Percentiles rank a stretch among this genome's conserved stretches.
Conservation (phyloP, 441 rosid genomes). For the Pelargonium myrrhifolium region DNA sequence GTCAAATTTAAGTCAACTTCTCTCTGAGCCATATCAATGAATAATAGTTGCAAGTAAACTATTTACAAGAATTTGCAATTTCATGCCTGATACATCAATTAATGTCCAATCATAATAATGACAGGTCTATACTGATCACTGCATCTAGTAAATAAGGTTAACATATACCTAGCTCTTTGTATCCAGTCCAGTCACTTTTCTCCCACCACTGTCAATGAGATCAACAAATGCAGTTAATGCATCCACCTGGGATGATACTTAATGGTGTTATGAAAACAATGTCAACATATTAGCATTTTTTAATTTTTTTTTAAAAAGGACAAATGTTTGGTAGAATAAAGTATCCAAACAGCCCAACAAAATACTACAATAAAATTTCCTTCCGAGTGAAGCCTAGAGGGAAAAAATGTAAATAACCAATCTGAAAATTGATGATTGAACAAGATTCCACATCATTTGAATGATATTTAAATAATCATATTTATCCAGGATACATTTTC, state of each 20-base stretch:
- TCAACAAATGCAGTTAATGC: slow-evolving; percentile 70
- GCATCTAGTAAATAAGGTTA: slow-evolving; percentile 11
- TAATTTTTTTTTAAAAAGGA: slow-evolving; percentile 8
- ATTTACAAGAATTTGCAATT: background rate
- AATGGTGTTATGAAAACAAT: slow-evolving; percentile 38
- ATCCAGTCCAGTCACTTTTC: slow-evolving; percentile 99
- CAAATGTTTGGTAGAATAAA: slow-evolving; percentile 4
- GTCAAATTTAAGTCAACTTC: background rate
- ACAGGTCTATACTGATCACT: background rate
- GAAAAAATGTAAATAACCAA: background rate
- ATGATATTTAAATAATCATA: background rate
- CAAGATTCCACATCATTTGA: background rate
- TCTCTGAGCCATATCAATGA: background rate
- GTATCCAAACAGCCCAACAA: background rate
- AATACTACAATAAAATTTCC: background rate
- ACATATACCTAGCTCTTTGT: slow-evolving; percentile 90
- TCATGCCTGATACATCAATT: background rate
- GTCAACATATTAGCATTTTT: slow-evolving; percentile 17
- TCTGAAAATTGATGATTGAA: background rate
- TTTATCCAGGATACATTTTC: background rate
- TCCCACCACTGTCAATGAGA: slow-evolving; percentile 99
- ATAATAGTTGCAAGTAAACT: background rate
- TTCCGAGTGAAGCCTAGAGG: background rate
- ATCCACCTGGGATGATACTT: slow-evolving; percentile 60
- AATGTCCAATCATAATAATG: background rate